Conservation (phyloP, 768 basidiomycete genomes). For the Harrya chromipes region DNA sequence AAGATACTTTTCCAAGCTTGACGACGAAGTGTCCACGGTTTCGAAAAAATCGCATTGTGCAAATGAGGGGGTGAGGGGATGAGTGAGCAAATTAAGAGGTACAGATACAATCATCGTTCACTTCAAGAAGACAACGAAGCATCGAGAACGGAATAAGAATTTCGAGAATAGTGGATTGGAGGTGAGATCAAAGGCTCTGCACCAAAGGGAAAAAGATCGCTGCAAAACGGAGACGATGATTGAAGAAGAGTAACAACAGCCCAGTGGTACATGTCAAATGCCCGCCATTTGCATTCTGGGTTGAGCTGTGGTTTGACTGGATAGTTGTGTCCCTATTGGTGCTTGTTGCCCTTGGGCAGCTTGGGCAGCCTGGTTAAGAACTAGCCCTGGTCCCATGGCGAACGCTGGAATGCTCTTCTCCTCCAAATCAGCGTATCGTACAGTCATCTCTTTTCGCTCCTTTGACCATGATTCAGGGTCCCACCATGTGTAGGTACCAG, state of each 20-base stretch:
- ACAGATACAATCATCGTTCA: slow-evolving; percentile 39
- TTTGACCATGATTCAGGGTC: slow-evolving; percentile 78
- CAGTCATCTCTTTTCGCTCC: slow-evolving; percentile 74
- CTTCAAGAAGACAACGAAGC: slow-evolving; percentile 29
- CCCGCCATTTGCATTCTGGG: slow-evolving; percentile 36
- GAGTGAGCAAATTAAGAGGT: slow-evolving; percentile 33
- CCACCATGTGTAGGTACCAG: slow-evolving; percentile 90
- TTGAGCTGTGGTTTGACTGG: slow-evolving; percentile 26
- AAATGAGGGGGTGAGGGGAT: slow-evolving; percentile 12
- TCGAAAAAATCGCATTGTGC: slow-evolving; percentile 22
- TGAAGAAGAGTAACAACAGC: neutral
- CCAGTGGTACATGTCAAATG: slow-evolving; percentile 25
- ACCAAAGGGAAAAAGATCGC: slow-evolving; percentile 6
- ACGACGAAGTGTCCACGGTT: slow-evolving; percentile 15
- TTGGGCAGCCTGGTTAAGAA: slow-evolving; percentile 35
- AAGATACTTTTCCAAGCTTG: neutral
- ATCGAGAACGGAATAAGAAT: slow-evolving; percentile 21
- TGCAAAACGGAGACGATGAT: slow-evolving; percentile 14
- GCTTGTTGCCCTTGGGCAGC: slow-evolving; percentile 39
- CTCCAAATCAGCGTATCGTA: slow-evolving; percentile 70
- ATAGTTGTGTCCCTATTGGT: slow-evolving; percentile 30
- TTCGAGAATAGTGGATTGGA: slow-evolving; percentile 5
- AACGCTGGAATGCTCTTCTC: slow-evolving; percentile 70
- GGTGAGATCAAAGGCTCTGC: neutral
- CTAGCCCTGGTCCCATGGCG: slow-evolving; percentile 46